These are phyloP conservation scores for Naganishia sp. DNA, from an alignment of 1,284 basidiomycete species.

Conservation along the genomic window DNA sequence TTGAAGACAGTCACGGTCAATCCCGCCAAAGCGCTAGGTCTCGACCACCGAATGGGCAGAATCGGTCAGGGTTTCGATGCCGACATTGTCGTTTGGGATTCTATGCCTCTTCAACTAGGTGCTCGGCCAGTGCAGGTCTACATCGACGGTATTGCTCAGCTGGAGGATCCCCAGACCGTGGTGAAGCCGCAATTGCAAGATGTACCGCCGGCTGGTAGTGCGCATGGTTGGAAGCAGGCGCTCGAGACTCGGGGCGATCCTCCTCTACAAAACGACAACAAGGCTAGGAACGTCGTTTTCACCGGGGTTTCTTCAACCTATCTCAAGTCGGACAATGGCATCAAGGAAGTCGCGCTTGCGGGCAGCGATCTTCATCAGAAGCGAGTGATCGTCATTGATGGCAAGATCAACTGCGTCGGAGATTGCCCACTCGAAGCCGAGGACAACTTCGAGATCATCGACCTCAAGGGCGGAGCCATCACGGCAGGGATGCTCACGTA, in stretches of 20 bases:
- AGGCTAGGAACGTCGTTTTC: slow-evolving; percentile 48
- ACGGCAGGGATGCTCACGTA: slow-evolving; percentile 53
- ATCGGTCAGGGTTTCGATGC: slow-evolving; percentile 63
- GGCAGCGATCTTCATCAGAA: slow-evolving; percentile 23
- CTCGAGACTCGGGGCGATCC: slow-evolving; percentile 51
- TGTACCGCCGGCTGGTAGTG: slow-evolving; percentile 43
- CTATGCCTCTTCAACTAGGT: slow-evolving; percentile 73
- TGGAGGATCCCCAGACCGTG: slow-evolving; percentile 45
- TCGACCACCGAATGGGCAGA: slow-evolving; percentile 78
- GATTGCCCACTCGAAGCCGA: slow-evolving; percentile 35
- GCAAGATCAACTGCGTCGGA: slow-evolving; percentile 52
- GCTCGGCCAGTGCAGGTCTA: slow-evolving; percentile 61
- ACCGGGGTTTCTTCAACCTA: slow-evolving; percentile 43
- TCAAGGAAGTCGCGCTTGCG: slow-evolving; percentile 34
- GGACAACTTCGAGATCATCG: slow-evolving; percentile 42
- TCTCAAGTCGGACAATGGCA: slow-evolving; percentile 30
- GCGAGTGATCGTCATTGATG: slow-evolving; percentile 50
- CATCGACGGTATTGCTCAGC: slow-evolving; percentile 62
- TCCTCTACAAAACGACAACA: slow-evolving; percentile 44
- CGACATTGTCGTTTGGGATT: slow-evolving; percentile 84
- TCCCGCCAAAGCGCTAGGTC: slow-evolving; percentile 72
- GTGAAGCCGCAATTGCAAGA: slow-evolving; percentile 47
- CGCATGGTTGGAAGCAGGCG: slow-evolving; percentile 43
- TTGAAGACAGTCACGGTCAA: slow-evolving; percentile 67
- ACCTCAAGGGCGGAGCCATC: slow-evolving; percentile 54